Conservation (phyloP, 2,329 filamentous ascomycete genomes). For the Hymenoscyphus occultus region DNA sequence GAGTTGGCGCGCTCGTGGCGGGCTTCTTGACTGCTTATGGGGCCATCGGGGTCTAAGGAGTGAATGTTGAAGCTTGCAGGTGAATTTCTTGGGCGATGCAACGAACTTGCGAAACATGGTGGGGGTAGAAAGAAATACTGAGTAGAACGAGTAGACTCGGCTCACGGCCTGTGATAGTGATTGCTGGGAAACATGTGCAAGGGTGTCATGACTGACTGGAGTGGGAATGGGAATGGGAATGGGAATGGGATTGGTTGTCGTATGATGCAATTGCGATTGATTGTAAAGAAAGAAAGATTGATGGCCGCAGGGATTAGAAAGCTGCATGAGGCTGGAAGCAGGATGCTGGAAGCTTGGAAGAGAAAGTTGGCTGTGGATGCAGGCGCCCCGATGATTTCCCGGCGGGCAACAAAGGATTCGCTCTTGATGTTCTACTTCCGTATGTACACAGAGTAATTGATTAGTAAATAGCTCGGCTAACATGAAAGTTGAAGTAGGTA, state of each 20-base stretch:
- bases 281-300: not conserved
- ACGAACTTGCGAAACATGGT: not conserved
- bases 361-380: not conserved
- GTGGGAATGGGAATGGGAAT: too few relatives aligned
- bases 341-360: not conserved
- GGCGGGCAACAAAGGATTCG: not conserved
- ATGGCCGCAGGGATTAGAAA: not conserved
- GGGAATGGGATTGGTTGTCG: not conserved
- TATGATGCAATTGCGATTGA: not conserved
- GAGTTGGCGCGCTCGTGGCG: not conserved
- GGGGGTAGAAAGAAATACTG: not conserved
- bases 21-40: not conserved
- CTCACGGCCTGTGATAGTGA: not conserved
- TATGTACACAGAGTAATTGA: too few relatives aligned
- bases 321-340: too few relatives aligned
- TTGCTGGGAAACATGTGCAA: not conserved
- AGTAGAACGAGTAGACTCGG: not conserved
- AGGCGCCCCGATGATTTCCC: not conserved
- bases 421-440: too few relatives aligned
- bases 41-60: not conserved
- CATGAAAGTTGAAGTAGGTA: too few relatives aligned
- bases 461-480: too few relatives aligned
- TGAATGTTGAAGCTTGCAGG: not conserved
- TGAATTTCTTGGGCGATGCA: not conserved
- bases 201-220: not conserved